Conservation (phyloP, 495 filamentous ascomycete species). For the Lasiosphaeriaceae sp. region DNA sequence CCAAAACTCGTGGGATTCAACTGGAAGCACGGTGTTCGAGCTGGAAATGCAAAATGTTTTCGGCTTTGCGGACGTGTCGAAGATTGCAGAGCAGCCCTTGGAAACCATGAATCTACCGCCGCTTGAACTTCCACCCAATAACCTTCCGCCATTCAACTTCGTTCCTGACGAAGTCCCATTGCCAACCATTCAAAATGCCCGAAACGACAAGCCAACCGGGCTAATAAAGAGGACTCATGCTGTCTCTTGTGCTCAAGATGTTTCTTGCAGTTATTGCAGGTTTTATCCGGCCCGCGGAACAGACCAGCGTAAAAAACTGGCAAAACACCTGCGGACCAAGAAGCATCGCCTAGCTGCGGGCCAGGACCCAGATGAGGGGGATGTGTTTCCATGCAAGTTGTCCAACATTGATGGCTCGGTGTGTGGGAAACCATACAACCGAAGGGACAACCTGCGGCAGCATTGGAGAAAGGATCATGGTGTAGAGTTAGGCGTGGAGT, state of each 20-base stretch:
- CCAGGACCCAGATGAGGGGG: background rate
- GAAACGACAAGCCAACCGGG: background rate
- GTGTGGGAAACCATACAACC: background rate
- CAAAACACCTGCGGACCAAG: background rate
- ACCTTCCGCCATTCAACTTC: background rate
- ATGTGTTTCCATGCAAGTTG: background rate
- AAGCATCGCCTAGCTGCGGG: background rate
- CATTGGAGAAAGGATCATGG: background rate
- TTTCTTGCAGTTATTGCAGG: background rate
- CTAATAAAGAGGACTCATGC: background rate
- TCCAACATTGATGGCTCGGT: background rate
- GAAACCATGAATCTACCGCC: background rate
- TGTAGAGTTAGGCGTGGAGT: background rate
- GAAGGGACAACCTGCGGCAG: background rate
- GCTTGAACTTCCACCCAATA: background rate
- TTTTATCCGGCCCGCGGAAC: background rate
- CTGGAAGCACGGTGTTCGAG: background rate
- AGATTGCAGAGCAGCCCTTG: background rate
- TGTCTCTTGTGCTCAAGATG: background rate
- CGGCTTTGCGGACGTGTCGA: background rate
- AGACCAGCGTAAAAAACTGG: background rate
- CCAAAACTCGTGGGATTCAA: constrained; percentile 1
- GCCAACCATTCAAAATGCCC: background rate
- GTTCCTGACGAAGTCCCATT: background rate
- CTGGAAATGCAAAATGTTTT: background rate